A percentile compares a stretch with the other conserved stretches of the same genome.
Conservation (phyloP, 2,329 filamentous ascomycete species). For the Sodiomyces alkalinus region DNA sequence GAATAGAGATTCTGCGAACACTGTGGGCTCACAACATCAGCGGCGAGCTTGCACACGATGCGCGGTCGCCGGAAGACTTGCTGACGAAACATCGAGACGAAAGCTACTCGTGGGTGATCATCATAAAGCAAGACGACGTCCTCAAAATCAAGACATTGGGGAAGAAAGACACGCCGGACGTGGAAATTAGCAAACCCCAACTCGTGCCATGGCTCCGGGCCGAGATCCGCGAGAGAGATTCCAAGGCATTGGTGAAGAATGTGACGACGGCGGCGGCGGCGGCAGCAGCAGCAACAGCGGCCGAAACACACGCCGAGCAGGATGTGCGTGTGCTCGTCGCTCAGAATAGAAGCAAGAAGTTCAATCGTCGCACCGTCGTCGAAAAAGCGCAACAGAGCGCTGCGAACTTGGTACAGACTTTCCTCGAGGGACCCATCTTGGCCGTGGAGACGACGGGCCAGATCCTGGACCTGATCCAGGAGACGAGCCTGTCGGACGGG, state of each 20-base stretch:
- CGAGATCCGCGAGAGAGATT: slow-evolving; percentile 69
- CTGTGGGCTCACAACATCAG: slow-evolving; percentile 77
- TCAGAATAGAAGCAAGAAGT: slow-evolving; percentile 78
- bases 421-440: slow-evolving; percentile 64
- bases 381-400: slow-evolving; percentile 54
- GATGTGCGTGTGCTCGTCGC: slow-evolving; percentile 77
- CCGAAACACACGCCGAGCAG: slow-evolving; percentile 33
- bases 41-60: slow-evolving; percentile 73
- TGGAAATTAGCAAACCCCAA: slow-evolving; percentile 58
- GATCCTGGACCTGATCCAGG: slow-evolving; percentile 60
- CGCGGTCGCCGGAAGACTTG: slow-evolving; percentile 65
- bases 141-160: slow-evolving; percentile 69
- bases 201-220: slow-evolving; percentile 66
- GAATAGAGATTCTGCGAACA: slow-evolving; percentile 60
- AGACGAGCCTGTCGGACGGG: slow-evolving; percentile 60
- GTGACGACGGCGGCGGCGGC: slow-evolving; percentile 17
- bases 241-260: slow-evolving; percentile 34
- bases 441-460: slow-evolving; percentile 82
- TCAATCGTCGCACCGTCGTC: slow-evolving; percentile 73
- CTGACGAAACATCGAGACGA: slow-evolving; percentile 63
- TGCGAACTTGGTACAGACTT: slow-evolving; percentile 51
- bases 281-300: slow-evolving; percentile 14
- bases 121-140: slow-evolving; percentile 64
- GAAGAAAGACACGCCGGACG: slow-evolving; percentile 59
- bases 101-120: slow-evolving; percentile 72